Base-by-base conservation (phyloP, 148 eudicot genomes). In the Cornus florida region DNA sequence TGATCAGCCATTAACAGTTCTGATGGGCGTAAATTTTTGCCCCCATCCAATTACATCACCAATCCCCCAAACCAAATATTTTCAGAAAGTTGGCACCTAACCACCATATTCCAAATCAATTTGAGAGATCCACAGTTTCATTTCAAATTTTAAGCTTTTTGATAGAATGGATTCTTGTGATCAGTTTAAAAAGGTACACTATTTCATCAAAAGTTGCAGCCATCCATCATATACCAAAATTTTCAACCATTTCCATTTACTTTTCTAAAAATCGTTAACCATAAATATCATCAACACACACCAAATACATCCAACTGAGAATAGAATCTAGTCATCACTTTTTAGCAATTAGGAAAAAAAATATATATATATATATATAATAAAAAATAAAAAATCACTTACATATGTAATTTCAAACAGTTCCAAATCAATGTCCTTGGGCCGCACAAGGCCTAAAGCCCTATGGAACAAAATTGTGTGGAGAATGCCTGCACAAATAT, bases 401-500 rank as follows among this genome's bases (percentile, higher is more conserved):
- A 96, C 99, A 82, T 96, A 96, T 57, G 99, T 96, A 43, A 96
- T 91, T 75, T 96, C 99, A 74, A 93, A 96, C 70, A 96, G 96
- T 81, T 96, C 95, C 93, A 93, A 82, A 84, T 96, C 98, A 66
- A 92, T 79, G 68, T 96, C 99, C 84, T 90, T 96, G 41, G 97
- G 99, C 67, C 95, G 87, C 76, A 89, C 88, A 59, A 89, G 85
- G 48, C 91, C 91, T 81, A 81, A 84, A 80, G 97, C 98, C 80
- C 99, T 91, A 81, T 93, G 97, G 85, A 95, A 95, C 88, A 95
- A 86, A 74, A 95, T 83, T 68, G 98, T 95, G 79, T 95, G 99
- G 10, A 95, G 87, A 82, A 95, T 90, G 78, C 99, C 99, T 95
- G 93, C 89, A 92, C 22, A 75, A 57, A 84, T 38, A 76, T 82